Base-by-base conservation (phyloP, 371 early-diverging fungal species). In the Phascolomyces articulosus region DNA sequence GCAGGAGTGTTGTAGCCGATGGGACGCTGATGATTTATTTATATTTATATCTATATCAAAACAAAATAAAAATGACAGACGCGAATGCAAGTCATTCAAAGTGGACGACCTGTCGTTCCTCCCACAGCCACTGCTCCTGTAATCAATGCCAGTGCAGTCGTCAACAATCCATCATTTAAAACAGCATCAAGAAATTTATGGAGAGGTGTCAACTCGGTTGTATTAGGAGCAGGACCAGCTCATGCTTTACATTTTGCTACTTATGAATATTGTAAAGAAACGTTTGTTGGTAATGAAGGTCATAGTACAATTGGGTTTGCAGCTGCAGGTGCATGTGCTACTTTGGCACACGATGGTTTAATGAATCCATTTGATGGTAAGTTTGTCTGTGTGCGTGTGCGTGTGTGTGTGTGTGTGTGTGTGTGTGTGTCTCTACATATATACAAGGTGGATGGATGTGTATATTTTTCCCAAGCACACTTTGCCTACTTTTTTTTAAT, bases 201-300 rank as follows among this genome's bases (percentile, higher is more conserved):
- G 96, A 82, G 96, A 44, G 98, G 98, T 21, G 94, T 97, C 15
- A 88, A 85, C 69, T 95, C 95, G 4, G 95, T 97, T 10, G 85
- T 96, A 3, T 62, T 96, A 63, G 97, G 97, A 8, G 96, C 97
- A 1, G 98, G 98, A 0, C 98, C 98, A 4, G 93, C 98, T 2
- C 98, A 98, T 69, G 98, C 98, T 0, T 79, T 98, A 26, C 95
- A 96, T 71, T 98, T 97, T 85, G 95, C 94, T 13, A 91, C 93
- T 2, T 98, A 98, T 74, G 98, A 98, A 66, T 84, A 89, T 29
- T 90, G 89, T 62, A 98, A 96, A 80, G 86, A 86, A 26, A 26
- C 49, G 28, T 55, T 59, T n/a, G 55, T 41, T 40, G 65, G 28
- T 3, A 80, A 79, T 65, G 70, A 55, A 18, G 91, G 85, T 44